Evolutionary conservation across 768 basidiomycete species (phyloP).

Genomic region (Leccinum subtestaceum): DNA sequence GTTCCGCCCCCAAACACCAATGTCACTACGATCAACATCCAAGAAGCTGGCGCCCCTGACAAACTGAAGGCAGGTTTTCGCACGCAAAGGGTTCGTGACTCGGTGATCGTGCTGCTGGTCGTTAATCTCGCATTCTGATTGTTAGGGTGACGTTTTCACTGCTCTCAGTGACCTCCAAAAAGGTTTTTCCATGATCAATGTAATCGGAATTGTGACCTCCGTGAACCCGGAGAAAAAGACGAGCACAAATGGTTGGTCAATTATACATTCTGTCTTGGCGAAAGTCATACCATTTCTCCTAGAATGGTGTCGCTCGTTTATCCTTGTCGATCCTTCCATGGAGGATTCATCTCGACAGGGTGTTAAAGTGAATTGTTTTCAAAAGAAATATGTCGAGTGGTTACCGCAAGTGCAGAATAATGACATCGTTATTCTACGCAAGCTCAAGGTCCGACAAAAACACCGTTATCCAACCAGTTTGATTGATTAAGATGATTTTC

Average conservation of each 20-base stretch:
- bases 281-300: background rate
- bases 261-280: background rate
- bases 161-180: slow-evolving; percentile 14
- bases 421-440: slow-evolving; percentile 50
- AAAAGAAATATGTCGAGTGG: slow-evolving; percentile 44
- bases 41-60: background rate
- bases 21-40: background rate
- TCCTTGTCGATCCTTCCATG: slow-evolving; percentile 53
- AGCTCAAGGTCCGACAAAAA: slow-evolving; percentile 43
- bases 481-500: background rate
- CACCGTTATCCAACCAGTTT: background rate
- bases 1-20: background rate
- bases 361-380: slow-evolving; percentile 52
- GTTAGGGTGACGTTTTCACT: slow-evolving; percentile 28
- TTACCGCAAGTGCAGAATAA: slow-evolving; percentile 48
- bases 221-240: slow-evolving; percentile 16
- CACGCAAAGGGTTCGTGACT: slow-evolving; percentile 28
- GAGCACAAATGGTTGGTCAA: slow-evolving; percentile 27
- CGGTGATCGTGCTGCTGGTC: background rate
- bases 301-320: slow-evolving; percentile 49
- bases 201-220: slow-evolving; percentile 33
- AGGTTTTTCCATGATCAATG: slow-evolving; percentile 21
- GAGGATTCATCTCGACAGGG: slow-evolving; percentile 21
- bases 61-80: slow-evolving; percentile 22
- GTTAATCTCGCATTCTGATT: slow-evolving; percentile 2